phyloP scores from a whole-genome alignment of 805 yeast species.

The Yueomyces sp. region DNA sequence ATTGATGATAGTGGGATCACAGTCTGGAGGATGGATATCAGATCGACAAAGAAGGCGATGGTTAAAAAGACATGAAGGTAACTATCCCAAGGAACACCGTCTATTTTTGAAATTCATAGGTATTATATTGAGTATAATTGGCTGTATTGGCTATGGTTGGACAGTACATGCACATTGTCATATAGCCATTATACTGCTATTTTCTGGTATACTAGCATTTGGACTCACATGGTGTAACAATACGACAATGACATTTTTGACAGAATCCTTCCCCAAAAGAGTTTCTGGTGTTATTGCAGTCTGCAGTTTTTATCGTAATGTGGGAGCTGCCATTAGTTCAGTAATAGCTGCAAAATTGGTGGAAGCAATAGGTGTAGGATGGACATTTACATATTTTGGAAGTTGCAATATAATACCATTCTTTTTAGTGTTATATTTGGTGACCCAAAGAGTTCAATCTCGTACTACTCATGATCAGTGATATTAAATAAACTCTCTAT shows the following conservation, averaged over 20 bases:
- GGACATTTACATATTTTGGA: slow-evolving; percentile 44
- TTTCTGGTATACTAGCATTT: slow-evolving; percentile 34
- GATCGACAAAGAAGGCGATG: slow-evolving; percentile 26
- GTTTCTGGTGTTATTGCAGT: slow-evolving; percentile 43
- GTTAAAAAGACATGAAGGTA: slow-evolving; percentile 16
- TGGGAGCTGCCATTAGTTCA: slow-evolving; percentile 42
- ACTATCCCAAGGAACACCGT: slow-evolving; percentile 33
- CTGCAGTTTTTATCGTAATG: slow-evolving; percentile 38
- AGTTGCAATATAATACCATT: slow-evolving; percentile 20
- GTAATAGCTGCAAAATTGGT: slow-evolving; percentile 28
- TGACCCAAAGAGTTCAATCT: not conserved
- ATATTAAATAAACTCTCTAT: too few species aligned
- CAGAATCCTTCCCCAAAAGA: slow-evolving; percentile 36
- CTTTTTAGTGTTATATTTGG: not conserved
- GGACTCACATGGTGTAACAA: slow-evolving; percentile 46
- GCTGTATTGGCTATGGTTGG: slow-evolving; percentile 43
- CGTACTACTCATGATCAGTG: too few species aligned
- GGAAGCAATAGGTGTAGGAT: slow-evolving; percentile 32
- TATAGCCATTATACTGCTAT: slow-evolving; percentile 29
- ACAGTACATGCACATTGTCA: slow-evolving; percentile 28
- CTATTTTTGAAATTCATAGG: slow-evolving; percentile 33
- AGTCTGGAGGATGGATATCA: slow-evolving; percentile 35
- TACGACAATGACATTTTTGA: slow-evolving; percentile 38
- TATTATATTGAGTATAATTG: slow-evolving; percentile 28
- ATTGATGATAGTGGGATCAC: slow-evolving; percentile 35